phyloP scores from a whole-genome alignment of 352 stramenopile genomes.

The Globisporangium nunn region DNA sequence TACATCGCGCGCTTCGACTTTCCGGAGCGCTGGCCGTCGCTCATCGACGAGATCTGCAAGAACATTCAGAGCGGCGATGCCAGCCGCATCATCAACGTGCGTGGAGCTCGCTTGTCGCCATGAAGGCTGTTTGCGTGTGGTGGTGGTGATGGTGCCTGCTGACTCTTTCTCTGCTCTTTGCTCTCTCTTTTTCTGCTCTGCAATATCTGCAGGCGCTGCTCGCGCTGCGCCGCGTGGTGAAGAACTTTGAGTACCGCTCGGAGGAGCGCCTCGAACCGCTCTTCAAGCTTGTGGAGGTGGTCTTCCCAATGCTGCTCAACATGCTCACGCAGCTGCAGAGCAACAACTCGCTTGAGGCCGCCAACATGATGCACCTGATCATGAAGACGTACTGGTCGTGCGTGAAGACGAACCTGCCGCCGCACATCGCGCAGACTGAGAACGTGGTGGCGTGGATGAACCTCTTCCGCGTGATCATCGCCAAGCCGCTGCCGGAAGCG shows the following conservation, averaged over 20 bases:
- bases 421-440: conserved; percentile 72
- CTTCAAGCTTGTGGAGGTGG: conserved; percentile 88
- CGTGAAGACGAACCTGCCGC: conserved; percentile 93
- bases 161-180: neutral
- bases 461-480: conserved; percentile 76
- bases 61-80: conserved; percentile 88
- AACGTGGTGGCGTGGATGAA: conserved; percentile 93
- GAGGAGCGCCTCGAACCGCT: conserved; percentile 87
- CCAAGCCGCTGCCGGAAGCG: conserved; percentile 90
- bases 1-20: conserved; percentile 95
- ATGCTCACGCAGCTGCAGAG: conserved; percentile 84
- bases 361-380: conserved; percentile 92
- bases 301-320: conserved; percentile 91
- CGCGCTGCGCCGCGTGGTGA: conserved; percentile 93
- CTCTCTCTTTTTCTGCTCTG: neutral
- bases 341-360: conserved; percentile 89
- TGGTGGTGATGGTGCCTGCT: conserved; percentile 37
- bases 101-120: conserved; percentile 5
- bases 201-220: conserved; percentile 61
- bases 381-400: conserved; percentile 98
- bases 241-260: conserved; percentile 97
- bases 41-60: conserved; percentile 84
- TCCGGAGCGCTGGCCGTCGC: conserved; percentile 89
- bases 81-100: conserved; percentile 69
- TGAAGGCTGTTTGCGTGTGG: neutral